Base-by-base conservation (phyloP, 306 rosid species). In the Cicer pinnatifidum region DNA sequence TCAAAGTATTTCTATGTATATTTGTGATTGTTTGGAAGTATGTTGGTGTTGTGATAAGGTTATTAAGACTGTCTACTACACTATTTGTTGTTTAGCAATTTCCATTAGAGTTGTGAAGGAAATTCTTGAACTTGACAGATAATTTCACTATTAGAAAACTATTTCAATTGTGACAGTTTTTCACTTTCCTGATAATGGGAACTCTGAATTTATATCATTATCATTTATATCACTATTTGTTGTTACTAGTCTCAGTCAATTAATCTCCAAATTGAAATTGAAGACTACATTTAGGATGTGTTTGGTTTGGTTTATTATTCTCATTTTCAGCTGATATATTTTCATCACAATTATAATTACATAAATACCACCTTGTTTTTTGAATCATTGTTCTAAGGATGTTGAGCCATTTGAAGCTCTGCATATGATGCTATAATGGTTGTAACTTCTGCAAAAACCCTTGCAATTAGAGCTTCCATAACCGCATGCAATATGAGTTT, bases 361-460 rank as follows among this genome's bases (percentile, higher is more conserved):
- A 23, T 23, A 23, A 23, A 23, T 2, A 23, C 33, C 3, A 23
- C 33, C 33, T 23, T 23, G 33, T 23, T 23, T 23, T 23, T 90
- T 13, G 89, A 87, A 3, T 91, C 83, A 33, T 89, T 78, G 72
- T 87, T 85, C 85, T 94, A 94, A 1, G 99, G 99, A 54, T 84
- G 79, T 64, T 94, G 99, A 41, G 99, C 99, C 91, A 92, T 94
- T 83, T 94, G 97, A 35, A 94, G 92, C 78, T 94, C 95, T 0
- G 96, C 99, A 7, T 94, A 94, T 5, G 96, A 81, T 9, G 99
- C 97, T 88, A 91, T 94, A n/a, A 94, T 94, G 69, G 97, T 78
- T 1, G 99, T 89, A n/a, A 94, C 85, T 1, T 86, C 89, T 0
- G 99, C 95, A 28, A 94, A 94, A 66, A 94, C 96, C 84, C 92